Evolutionary conservation across 2,329 filamentous ascomycete genomes (phyloP).

Genomic region (Cryphonectria carpinicola): DNA sequence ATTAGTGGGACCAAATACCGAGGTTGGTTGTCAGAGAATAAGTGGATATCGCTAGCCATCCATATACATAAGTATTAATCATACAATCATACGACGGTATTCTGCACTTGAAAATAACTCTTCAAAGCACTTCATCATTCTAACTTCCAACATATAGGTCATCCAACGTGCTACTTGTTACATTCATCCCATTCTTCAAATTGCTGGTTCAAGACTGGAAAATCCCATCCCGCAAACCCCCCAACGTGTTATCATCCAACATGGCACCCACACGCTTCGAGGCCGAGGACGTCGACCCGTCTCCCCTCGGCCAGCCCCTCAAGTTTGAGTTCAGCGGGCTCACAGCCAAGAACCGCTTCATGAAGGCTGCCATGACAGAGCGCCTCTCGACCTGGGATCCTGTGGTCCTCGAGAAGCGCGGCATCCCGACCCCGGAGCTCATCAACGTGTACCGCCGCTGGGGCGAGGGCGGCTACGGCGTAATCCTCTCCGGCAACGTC

Average conservation of each 20-base stretch:
- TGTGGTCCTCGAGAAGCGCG: constrained; percentile 53
- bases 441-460: constrained; percentile 63
- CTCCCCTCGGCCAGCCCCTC: constrained; percentile 49
- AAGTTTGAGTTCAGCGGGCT: constrained; percentile 55
- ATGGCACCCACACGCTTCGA: constrained; percentile 27
- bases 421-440: constrained; percentile 43
- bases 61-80: background rate
- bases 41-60: background rate
- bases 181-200: background rate
- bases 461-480: constrained; percentile 60
- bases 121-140: background rate
- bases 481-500: constrained; percentile 66
- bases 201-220: too few relatives aligned
- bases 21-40: too few relatives aligned
- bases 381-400: constrained; percentile 64
- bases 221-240: background rate
- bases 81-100: too few relatives aligned
- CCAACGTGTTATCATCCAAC: background rate
- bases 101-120: too few relatives aligned
- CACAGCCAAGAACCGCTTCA: constrained; percentile 65
- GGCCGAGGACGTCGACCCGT: constrained; percentile 33
- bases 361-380: constrained; percentile 72
- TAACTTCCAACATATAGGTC: background rate
- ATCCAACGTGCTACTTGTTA: background rate
- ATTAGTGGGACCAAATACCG: too few relatives aligned